Conservation (phyloP, 306 rosid species). For the Purshia tridentata region DNA sequence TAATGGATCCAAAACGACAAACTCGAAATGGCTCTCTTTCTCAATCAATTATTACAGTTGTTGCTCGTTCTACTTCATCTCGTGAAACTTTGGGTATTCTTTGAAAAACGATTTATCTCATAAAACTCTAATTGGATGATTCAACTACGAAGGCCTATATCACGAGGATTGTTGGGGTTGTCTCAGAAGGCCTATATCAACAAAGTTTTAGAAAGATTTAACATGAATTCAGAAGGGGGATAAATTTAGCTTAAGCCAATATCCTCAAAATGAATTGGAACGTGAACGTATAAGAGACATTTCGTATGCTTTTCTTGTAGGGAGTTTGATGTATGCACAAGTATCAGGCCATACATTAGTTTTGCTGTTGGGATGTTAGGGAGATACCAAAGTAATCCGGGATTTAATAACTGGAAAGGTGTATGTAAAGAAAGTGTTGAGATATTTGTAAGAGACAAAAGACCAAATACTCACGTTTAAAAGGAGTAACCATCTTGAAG, state of each 20-base stretch:
- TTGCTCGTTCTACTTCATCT: no score
- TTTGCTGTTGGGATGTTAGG: neutral
- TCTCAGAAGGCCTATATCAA: neutral
- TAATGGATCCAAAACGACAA: no score
- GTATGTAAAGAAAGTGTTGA: neutral
- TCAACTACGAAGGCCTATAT: no score
- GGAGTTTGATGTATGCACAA: neutral
- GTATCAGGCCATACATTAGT: neutral
- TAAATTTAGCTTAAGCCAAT: neutral
- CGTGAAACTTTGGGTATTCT: no score
- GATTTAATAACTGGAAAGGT: neutral
- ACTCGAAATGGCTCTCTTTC: no score
- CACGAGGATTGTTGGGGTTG: neutral
- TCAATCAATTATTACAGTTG: no score
- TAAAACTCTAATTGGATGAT: no score
- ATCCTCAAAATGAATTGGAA: neutral
- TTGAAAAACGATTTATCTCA: no score
- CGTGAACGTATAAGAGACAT: neutral
- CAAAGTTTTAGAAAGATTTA: neutral
- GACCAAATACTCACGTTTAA: neutral
- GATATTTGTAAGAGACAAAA: neutral
- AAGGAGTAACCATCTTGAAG: neutral
- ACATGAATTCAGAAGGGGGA: neutral
- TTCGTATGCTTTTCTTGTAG: neutral
- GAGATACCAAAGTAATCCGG: neutral